These are phyloP conservation scores for Heliamphora pulchella DNA, from an alignment of 179 eudicot species.

Conservation along the genomic window DNA sequence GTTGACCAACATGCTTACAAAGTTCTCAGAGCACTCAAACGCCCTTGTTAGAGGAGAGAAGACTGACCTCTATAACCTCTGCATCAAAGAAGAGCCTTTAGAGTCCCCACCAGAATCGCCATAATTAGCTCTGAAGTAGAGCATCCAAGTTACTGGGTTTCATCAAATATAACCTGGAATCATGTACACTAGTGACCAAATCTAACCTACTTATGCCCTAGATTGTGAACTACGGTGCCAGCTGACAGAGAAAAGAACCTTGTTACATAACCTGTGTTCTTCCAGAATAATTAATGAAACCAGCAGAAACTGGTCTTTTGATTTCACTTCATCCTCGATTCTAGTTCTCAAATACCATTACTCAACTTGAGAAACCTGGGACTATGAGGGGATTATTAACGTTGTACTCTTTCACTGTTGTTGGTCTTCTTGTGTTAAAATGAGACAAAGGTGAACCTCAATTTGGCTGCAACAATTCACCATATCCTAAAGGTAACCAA, in stretches of 20 bases:
- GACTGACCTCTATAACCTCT: constrained; percentile 31
- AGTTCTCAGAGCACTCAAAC: constrained; percentile 34
- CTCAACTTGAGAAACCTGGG: background rate
- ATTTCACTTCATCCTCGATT: background rate
- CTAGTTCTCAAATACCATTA: background rate
- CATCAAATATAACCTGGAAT: background rate
- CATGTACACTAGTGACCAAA: background rate
- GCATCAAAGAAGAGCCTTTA: constrained; percentile 34
- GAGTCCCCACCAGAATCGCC: constrained; percentile 15
- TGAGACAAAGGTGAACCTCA: background rate
- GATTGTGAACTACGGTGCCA: background rate
- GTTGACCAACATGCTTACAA: constrained; percentile 32
- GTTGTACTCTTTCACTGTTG: background rate
- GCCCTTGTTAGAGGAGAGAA: constrained; percentile 35
- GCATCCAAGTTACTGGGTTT: background rate
- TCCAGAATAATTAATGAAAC: no score
- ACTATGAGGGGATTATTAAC: background rate
- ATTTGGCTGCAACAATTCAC: background rate
- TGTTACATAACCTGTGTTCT: background rate
- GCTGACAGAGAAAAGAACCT: background rate
- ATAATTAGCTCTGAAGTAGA: no score
- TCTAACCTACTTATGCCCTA: constrained; percentile 4
- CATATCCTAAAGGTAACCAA: background rate
- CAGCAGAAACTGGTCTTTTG: background rate
- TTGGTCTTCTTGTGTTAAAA: background rate